Percentiles rank a stretch among this genome's conserved stretches.
phyloP scores from a whole-genome alignment of 2,329 filamentous ascomycete genomes.

The Neobulgaria alba region DNA sequence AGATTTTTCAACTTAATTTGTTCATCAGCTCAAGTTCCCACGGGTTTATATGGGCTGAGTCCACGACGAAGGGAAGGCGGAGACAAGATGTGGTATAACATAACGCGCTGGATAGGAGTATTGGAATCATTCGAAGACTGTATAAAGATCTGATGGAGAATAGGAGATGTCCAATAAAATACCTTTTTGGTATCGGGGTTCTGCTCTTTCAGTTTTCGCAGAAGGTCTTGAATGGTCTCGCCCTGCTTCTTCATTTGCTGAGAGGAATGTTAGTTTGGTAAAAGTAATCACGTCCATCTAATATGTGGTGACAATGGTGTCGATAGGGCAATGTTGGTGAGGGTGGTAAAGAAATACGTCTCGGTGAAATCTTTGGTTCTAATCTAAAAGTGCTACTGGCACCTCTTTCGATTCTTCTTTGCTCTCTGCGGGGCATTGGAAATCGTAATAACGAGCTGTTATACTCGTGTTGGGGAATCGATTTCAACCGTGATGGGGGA shows the following conservation, averaged over 20 bases:
- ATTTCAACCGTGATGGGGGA: too few species aligned
- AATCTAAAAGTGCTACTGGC: neutral
- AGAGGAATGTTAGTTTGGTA: constrained; percentile 16
- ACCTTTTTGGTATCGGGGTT: constrained; percentile 26
- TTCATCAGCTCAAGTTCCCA: constrained; percentile 5
- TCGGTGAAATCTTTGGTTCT: neutral
- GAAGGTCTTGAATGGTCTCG: constrained; percentile 21
- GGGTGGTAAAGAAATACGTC: neutral
- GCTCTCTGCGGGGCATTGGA: neutral
- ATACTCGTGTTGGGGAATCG: too few species aligned
- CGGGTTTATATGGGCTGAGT: neutral
- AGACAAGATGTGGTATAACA: constrained; percentile 1
- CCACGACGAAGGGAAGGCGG: neutral
- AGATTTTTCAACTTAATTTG: constrained; percentile 44
- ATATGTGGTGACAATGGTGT: too few species aligned
- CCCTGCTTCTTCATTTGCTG: constrained; percentile 25
- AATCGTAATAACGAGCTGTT: too few species aligned
- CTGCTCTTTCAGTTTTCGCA: constrained; percentile 22
- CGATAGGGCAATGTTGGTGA: neutral
- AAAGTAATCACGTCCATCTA: too few species aligned
- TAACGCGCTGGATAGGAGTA: neutral
- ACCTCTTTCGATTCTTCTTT: neutral
- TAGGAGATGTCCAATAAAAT: constrained; percentile 15
- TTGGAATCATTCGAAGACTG: neutral
- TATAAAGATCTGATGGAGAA: constrained; percentile 4